These are phyloP conservation scores for Cladophialophora psammophila DNA, from an alignment of 2,329 filamentous ascomycete genomes.

Conservation along the genomic window DNA sequence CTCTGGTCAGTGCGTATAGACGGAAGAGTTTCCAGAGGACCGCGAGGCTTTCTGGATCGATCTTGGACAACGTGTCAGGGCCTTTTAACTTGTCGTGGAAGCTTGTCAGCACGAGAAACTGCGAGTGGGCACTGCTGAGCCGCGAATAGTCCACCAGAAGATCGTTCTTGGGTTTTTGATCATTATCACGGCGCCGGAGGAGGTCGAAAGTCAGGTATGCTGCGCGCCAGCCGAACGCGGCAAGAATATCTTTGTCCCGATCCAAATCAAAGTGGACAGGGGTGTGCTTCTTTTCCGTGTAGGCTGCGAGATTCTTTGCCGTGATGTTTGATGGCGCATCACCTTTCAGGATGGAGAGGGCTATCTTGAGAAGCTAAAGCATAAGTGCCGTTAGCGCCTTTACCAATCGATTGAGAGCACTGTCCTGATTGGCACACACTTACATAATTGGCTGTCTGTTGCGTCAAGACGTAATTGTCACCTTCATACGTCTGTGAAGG, in stretches of 20 bases:
- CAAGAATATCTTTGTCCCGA: slow-evolving; percentile 70
- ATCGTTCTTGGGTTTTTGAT: slow-evolving; percentile 59
- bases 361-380: slow-evolving; percentile 72
- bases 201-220: slow-evolving; percentile 78
- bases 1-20: slow-evolving; percentile 68
- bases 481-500: slow-evolving; percentile 76
- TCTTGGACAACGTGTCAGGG: not conserved
- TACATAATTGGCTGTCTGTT: slow-evolving; percentile 77
- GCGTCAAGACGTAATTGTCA: slow-evolving; percentile 82
- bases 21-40: slow-evolving; percentile 58
- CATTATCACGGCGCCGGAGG: slow-evolving; percentile 73
- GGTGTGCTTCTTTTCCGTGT: slow-evolving; percentile 69
- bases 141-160: not conserved
- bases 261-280: not conserved
- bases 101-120: not conserved
- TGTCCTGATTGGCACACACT: slow-evolving; percentile 72
- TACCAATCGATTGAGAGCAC: no score
- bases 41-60: not conserved
- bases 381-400: no score
- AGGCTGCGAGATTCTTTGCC: slow-evolving; percentile 68
- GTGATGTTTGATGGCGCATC: slow-evolving; percentile 72
- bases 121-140: not conserved
- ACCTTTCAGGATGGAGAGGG: slow-evolving; percentile 71
- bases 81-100: not conserved
- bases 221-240: slow-evolving; percentile 76